Conservation (phyloP, 2,329 filamentous ascomycete genomes). For the Mollisia scopiformis region DNA sequence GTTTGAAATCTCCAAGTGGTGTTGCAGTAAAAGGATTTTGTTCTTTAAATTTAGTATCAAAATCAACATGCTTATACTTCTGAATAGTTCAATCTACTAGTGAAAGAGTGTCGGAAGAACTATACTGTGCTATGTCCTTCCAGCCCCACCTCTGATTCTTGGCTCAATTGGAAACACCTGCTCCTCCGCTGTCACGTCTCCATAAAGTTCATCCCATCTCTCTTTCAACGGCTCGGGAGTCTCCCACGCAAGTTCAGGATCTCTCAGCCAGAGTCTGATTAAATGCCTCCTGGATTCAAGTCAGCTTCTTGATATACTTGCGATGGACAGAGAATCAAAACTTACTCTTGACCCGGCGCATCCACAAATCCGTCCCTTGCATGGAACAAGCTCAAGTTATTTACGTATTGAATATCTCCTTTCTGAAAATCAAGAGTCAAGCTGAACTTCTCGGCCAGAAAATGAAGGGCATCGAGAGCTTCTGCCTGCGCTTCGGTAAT, state of each 20-base stretch:
- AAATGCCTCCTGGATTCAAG: conserved; percentile 40
- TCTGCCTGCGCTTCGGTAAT: conserved; percentile 48
- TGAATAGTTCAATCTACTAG: too few species aligned
- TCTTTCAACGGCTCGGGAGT: conserved; percentile 41
- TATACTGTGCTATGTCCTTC: conserved; percentile 11
- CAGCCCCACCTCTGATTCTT: conserved; percentile 36
- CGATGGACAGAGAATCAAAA: background rate
- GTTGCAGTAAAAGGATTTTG: too few species aligned
- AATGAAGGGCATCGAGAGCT: conserved; percentile 49
- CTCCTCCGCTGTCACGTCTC: conserved; percentile 52
- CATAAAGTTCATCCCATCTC: conserved; percentile 56
- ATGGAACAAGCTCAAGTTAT: conserved; percentile 52
- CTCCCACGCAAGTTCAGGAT: conserved; percentile 45
- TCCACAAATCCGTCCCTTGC: conserved; percentile 47
- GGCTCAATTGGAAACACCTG: conserved; percentile 61
- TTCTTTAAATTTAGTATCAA: too few species aligned
- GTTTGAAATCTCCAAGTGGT: too few species aligned
- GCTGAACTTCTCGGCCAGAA: conserved; percentile 42
- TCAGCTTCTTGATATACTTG: background rate
- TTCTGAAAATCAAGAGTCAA: conserved; percentile 42
- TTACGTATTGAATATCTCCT: conserved; percentile 48
- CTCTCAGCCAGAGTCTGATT: conserved; percentile 48
- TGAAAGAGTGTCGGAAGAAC: too few species aligned
- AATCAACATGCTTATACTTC: too few species aligned
- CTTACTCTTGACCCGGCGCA: conserved; percentile 37